Evolutionary conservation across 441 rosid species (phyloP).

Genomic region (Aquilaria agallochum): DNA sequence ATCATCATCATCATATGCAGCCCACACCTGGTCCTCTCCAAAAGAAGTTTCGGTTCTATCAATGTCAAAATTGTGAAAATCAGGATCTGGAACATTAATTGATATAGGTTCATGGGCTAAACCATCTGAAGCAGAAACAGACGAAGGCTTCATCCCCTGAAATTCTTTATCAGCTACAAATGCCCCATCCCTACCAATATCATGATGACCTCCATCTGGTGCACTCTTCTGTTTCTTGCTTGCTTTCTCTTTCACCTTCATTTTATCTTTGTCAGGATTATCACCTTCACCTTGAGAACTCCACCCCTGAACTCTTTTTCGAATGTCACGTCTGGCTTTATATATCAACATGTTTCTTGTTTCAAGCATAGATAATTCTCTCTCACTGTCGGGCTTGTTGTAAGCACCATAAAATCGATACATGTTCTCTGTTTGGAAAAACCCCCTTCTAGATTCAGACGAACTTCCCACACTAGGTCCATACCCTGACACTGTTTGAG

Average conservation of each 20-base stretch:
- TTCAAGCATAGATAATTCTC: conserved; percentile 47
- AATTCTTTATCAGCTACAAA: conserved; percentile 15
- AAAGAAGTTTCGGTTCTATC: conserved; percentile 73
- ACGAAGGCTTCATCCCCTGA: conserved; percentile 16
- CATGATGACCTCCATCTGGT: conserved; percentile 18
- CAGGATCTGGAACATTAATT: conserved; percentile 86
- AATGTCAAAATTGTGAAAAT: conserved; percentile 85
- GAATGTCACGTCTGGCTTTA: conserved; percentile 45
- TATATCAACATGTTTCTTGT: conserved; percentile 44
- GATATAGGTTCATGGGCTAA: conserved; percentile 20
- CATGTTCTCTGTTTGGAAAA: conserved; percentile 26
- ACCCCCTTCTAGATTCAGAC: conserved; percentile 30
- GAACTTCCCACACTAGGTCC: conserved; percentile 30
- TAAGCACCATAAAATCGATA: conserved; percentile 28
- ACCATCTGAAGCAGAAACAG: conserved; percentile 14
- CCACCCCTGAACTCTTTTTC: conserved; percentile 42
- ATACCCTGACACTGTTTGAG: conserved; percentile 22
- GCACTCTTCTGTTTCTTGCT: conserved; percentile 28
- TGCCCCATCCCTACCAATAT: conserved; percentile 16
- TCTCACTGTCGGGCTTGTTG: conserved; percentile 27
- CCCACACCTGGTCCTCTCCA: conserved; percentile 80
- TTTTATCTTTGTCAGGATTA: conserved; percentile 20
- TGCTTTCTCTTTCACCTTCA: conserved; percentile 26
- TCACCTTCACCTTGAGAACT: conserved; percentile 19
- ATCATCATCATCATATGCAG: conserved; percentile 84